These are phyloP conservation scores for Fusarium sp. DNA, from an alignment of 2,329 filamentous ascomycete genomes.

Conservation along the genomic window DNA sequence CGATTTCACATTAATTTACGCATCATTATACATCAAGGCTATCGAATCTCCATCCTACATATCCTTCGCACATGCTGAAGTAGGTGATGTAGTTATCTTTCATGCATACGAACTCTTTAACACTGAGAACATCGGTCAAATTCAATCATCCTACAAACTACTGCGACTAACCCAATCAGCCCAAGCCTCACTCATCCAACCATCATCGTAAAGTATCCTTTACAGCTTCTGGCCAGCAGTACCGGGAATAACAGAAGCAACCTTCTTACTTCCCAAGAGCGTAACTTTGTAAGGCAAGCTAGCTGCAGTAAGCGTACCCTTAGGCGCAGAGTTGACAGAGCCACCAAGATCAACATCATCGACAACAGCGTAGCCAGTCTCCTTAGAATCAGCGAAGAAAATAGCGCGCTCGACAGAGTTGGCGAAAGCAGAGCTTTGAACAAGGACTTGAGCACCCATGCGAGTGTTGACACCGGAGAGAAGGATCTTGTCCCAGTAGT, in stretches of 20 bases:
- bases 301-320: conserved; percentile 62
- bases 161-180: too few species aligned
- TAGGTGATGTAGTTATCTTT: too few species aligned
- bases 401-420: conserved; percentile 51
- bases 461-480: conserved; percentile 65
- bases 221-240: conserved; percentile 53
- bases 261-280: conserved; percentile 57
- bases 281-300: conserved; percentile 63
- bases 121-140: too few species aligned
- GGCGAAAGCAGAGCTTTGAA: conserved; percentile 66
- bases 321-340: conserved; percentile 53
- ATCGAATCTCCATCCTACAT: too few species aligned
- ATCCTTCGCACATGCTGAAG: too few species aligned
- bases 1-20: too few species aligned
- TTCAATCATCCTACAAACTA: too few species aligned
- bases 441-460: conserved; percentile 64
- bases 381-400: conserved; percentile 55
- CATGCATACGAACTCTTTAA: too few species aligned
- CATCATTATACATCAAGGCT: too few species aligned
- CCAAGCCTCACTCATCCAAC: too few species aligned
- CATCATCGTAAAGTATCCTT: neutral
- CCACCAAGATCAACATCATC: conserved; percentile 58
- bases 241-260: conserved; percentile 55
- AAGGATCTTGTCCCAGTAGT: conserved; percentile 58
- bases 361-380: conserved; percentile 56